Conservation (phyloP, 305 asterid genomes). For the Plantago coronopus region DNA sequence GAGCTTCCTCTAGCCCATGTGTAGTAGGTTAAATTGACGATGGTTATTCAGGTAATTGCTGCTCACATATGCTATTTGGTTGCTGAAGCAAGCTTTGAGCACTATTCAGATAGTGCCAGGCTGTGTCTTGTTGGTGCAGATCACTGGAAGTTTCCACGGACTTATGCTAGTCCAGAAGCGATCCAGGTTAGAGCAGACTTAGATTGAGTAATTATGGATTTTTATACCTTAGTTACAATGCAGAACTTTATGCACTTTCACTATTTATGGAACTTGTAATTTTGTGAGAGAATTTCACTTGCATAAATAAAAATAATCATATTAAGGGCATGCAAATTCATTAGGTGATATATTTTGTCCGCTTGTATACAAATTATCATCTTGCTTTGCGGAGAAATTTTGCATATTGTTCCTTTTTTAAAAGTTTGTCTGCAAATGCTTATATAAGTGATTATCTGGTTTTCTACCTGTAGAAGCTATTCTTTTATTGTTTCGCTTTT, state of each 20-base stretch:
- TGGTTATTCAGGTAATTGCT: slow-evolving; percentile 59
- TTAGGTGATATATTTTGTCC: background rate
- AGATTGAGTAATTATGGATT: slow-evolving; percentile 17
- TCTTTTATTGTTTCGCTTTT: too few relatives aligned
- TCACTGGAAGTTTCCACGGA: slow-evolving; percentile 88
- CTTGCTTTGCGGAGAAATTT: too few relatives aligned
- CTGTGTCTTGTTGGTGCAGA: slow-evolving; percentile 95
- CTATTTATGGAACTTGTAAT: background rate
- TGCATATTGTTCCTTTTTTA: too few relatives aligned
- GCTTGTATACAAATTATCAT: background rate
- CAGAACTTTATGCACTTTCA: background rate
- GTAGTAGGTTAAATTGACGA: slow-evolving; percentile 18
- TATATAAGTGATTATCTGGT: too few relatives aligned
- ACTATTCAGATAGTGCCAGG: slow-evolving; percentile 84
- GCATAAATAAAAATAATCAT: too few relatives aligned
- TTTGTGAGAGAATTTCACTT: background rate
- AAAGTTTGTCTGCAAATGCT: too few relatives aligned
- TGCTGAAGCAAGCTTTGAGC: slow-evolving; percentile 88
- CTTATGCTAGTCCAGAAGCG: slow-evolving; percentile 90
- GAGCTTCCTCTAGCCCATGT: slow-evolving; percentile 16
- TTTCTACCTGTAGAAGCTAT: too few relatives aligned
- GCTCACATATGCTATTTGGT: slow-evolving; percentile 95
- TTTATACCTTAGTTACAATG: slow-evolving; percentile 13
- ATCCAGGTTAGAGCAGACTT: slow-evolving; percentile 67
- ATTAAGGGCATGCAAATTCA: too few relatives aligned